A percentile compares a stretch with the other conserved stretches of the same genome.
These are phyloP conservation scores for Blumeriella jaapii DNA, from an alignment of 2,329 filamentous ascomycete genomes.

Conservation along the genomic window DNA sequence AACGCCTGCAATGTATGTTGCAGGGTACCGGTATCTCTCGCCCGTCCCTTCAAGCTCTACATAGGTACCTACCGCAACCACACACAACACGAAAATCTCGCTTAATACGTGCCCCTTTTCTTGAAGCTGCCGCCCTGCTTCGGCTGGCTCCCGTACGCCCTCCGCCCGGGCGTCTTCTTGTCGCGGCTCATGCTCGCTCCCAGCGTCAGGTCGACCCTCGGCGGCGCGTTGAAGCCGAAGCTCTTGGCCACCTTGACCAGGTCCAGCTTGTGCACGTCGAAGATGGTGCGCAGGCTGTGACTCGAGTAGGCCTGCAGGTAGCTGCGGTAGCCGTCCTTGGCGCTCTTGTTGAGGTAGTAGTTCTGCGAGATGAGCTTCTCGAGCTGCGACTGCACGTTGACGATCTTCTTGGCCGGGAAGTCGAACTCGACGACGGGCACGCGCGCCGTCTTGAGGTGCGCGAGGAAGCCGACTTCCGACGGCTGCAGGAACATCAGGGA, in stretches of 20 bases:
- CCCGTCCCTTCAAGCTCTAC: no score
- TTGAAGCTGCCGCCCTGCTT: constrained; percentile 37
- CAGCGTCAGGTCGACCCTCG: constrained; percentile 67
- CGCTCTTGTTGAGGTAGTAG: constrained; percentile 89
- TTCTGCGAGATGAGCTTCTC: constrained; percentile 92
- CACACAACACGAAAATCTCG: no score
- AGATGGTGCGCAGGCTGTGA: constrained; percentile 72
- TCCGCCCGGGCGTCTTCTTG: constrained; percentile 55
- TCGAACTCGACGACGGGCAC: constrained; percentile 96
- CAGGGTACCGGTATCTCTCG: no score
- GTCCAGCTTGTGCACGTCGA: constrained; percentile 73
- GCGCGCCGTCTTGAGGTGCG: constrained; percentile 78
- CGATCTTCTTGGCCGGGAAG: constrained; percentile 82
- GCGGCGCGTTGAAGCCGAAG: constrained; percentile 69
- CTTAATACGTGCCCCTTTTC: constrained; percentile 22
- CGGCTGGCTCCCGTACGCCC: constrained; percentile 70
- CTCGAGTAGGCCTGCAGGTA: constrained; percentile 94
- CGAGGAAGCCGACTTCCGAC: constrained; percentile 82
- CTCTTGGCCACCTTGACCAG: constrained; percentile 74
- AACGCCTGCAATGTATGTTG: no score
- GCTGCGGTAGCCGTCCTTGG: constrained; percentile 68
- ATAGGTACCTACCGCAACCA: no score
- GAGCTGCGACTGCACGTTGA: constrained; percentile 81
- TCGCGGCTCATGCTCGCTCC: constrained; percentile 65
- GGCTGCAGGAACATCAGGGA: constrained; percentile 91